These are phyloP conservation scores for Kernera saxatilis DNA, from an alignment of 345 rosid species.

Conservation along the genomic window DNA sequence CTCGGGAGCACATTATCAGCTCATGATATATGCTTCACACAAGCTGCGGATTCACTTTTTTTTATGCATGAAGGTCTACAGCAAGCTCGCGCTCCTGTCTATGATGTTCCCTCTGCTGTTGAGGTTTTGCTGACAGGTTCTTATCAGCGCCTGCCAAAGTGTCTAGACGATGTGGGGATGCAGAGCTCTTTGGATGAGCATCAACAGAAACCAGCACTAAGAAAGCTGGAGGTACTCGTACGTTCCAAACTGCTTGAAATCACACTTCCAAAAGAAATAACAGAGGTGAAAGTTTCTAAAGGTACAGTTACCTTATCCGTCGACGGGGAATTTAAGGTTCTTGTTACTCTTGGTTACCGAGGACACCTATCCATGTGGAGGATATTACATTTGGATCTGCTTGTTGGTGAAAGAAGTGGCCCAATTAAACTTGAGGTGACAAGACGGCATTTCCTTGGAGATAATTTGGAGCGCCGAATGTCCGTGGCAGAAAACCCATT, in stretches of 20 bases:
- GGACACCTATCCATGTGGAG: slow-evolving; percentile 96
- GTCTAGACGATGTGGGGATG: slow-evolving; percentile 83
- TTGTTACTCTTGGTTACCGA: slow-evolving; percentile 97
- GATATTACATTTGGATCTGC: slow-evolving; percentile 92
- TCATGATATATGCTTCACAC: slow-evolving; percentile 88
- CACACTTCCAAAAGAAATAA: slow-evolving; percentile 73
- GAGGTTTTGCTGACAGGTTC: slow-evolving; percentile 85
- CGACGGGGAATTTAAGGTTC: slow-evolving; percentile 86
- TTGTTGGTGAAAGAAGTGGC: slow-evolving; percentile 92
- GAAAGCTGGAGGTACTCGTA: slow-evolving; percentile 82
- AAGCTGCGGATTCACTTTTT: slow-evolving; percentile 89
- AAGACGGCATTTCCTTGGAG: slow-evolving; percentile 79
- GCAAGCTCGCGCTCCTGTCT: slow-evolving; percentile 96
- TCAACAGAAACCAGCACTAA: slow-evolving; percentile 80
- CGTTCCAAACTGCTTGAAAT: slow-evolving; percentile 86
- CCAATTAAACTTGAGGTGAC: slow-evolving; percentile 63
- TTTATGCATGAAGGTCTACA: slow-evolving; percentile 98
- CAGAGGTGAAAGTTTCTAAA: slow-evolving; percentile 77
- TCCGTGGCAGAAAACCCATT: slow-evolving; percentile 86
- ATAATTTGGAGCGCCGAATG: slow-evolving; percentile 97
- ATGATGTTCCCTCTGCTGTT: slow-evolving; percentile 93
- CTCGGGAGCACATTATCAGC: slow-evolving; percentile 76
- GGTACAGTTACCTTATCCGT: slow-evolving; percentile 77
- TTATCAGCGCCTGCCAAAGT: slow-evolving; percentile 86
- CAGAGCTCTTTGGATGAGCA: slow-evolving; percentile 65